A percentile compares a stretch with the other conserved stretches of the same genome.
Evolutionary conservation across 495 filamentous ascomycete species (phyloP).

Genomic region (Evernia prunastri): DNA sequence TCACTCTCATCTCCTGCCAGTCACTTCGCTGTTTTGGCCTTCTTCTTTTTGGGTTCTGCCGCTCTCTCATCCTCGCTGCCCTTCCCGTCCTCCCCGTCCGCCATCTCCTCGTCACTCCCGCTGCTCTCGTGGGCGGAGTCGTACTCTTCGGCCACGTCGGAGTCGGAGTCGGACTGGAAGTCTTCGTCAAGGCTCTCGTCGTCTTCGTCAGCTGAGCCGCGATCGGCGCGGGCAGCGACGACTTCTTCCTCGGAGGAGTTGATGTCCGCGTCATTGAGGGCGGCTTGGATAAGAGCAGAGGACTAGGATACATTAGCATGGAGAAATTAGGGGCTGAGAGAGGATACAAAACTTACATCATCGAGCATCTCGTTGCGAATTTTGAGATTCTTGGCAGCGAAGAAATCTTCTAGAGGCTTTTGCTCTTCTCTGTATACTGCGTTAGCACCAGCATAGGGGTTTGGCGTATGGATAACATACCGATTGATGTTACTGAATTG

Average conservation of each 20-base stretch:
- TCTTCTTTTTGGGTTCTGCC: slow-evolving; percentile 62
- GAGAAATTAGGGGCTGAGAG: neutral
- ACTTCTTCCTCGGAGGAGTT: slow-evolving; percentile 81
- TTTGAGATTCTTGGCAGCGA: slow-evolving; percentile 86
- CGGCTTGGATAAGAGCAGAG: slow-evolving; percentile 61
- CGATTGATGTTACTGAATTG: slow-evolving; percentile 99
- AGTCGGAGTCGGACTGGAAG: slow-evolving; percentile 85
- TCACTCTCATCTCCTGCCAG: neutral
- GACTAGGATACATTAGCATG: neutral
- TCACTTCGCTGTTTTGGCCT: slow-evolving; percentile 48
- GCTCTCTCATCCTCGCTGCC: slow-evolving; percentile 29
- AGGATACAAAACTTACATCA: slow-evolving; percentile 42
- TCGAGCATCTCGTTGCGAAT: slow-evolving; percentile 92
- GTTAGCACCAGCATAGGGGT: slow-evolving; percentile 9
- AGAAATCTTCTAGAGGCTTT: slow-evolving; percentile 89
- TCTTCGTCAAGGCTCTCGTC: slow-evolving; percentile 93
- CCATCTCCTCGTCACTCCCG: slow-evolving; percentile 59
- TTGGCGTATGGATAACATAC: slow-evolving; percentile 33
- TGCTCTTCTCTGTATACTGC: slow-evolving; percentile 69
- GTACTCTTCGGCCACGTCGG: slow-evolving; percentile 93
- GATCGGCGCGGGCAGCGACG: slow-evolving; percentile 58
- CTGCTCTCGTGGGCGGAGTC: slow-evolving; percentile 86
- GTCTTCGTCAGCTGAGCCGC: slow-evolving; percentile 92
- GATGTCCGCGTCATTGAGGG: slow-evolving; percentile 69
- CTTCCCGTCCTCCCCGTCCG: slow-evolving; percentile 42